Percentiles rank a stretch among this genome's conserved stretches.
These are phyloP conservation scores for Penicillium sumatraense DNA, from an alignment of 2,329 filamentous ascomycete species.

Conservation along the genomic window DNA sequence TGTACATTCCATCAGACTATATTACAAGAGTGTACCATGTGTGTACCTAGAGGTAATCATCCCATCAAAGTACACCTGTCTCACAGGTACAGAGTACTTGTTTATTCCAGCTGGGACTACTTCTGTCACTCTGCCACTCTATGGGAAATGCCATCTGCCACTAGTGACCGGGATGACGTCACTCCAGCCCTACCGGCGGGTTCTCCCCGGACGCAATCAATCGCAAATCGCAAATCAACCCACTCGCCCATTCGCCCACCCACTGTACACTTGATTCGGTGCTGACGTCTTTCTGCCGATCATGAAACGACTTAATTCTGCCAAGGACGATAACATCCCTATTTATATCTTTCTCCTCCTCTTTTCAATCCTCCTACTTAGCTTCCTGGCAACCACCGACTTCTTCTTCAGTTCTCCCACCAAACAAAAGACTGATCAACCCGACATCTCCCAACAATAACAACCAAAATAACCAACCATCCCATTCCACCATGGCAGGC, in stretches of 20 bases:
- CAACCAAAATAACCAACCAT: not conserved
- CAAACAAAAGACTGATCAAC: conserved; percentile 15
- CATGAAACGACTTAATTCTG: conserved; percentile 32
- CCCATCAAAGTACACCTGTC: not conserved
- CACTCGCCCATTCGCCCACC: conserved; percentile 1
- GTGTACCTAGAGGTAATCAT: too few relatives aligned
- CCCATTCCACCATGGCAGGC: conserved; percentile 35
- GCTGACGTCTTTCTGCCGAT: conserved; percentile 28
- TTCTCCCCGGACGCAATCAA: not conserved
- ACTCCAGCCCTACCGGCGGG: conserved; percentile 11
- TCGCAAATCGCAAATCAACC: conserved; percentile 3
- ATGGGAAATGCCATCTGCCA: not conserved
- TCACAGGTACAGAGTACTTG: not conserved
- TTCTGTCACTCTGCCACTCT: conserved; percentile 1
- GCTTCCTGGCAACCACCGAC: conserved; percentile 27
- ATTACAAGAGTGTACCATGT: too few relatives aligned
- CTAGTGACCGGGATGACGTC: conserved; percentile 6
- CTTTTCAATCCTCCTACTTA: conserved; percentile 31
- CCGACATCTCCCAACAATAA: conserved; percentile 4
- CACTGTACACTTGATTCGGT: not conserved
- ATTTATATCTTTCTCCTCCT: conserved; percentile 34
- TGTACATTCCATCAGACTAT: too few relatives aligned
- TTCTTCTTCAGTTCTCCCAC: not conserved
- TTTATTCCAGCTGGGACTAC: not conserved
- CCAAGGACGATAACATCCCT: conserved; percentile 31